Conservation (phyloP, 306 rosid species). For the Comarum palustre region DNA sequence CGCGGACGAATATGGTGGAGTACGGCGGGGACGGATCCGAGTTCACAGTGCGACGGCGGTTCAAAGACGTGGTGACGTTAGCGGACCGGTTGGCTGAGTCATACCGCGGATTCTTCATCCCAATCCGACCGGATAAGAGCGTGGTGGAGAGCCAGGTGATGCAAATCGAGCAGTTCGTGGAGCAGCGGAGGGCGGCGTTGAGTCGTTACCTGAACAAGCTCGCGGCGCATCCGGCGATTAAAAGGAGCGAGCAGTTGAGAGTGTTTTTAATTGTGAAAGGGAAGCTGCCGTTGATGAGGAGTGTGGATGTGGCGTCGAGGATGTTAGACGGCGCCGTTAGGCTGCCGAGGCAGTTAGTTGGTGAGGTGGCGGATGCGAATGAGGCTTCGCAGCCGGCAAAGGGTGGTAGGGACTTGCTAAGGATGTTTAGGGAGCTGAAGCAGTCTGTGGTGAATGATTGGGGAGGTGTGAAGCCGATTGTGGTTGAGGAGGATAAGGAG, state of each 20-base stretch:
- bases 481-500: conserved; percentile 82
- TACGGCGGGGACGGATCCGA: conserved; percentile 44
- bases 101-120: conserved; percentile 39
- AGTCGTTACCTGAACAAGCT: conserved; percentile 40
- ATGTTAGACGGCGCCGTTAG: conserved; percentile 38
- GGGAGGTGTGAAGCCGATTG: conserved; percentile 69
- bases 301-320: conserved; percentile 33
- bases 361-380: conserved; percentile 21
- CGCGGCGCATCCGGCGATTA: conserved; percentile 38
- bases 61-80: conserved; percentile 48
- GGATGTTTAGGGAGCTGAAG: conserved; percentile 61
- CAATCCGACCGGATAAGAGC: conserved; percentile 45
- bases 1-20: conserved; percentile 34
- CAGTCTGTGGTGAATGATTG: conserved; percentile 80
- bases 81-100: conserved; percentile 41
- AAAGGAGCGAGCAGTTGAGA: conserved; percentile 38
- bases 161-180: conserved; percentile 43
- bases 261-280: conserved; percentile 32
- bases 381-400: conserved; percentile 33
- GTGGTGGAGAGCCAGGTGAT: conserved; percentile 45
- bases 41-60: conserved; percentile 43
- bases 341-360: conserved; percentile 34
- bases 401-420: conserved; percentile 42
- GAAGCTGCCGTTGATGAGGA: conserved; percentile 30
- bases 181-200: conserved; percentile 41